Conservation (phyloP, 2,329 filamentous ascomycete species). For the Arthrobotrys sphaeroides region DNA sequence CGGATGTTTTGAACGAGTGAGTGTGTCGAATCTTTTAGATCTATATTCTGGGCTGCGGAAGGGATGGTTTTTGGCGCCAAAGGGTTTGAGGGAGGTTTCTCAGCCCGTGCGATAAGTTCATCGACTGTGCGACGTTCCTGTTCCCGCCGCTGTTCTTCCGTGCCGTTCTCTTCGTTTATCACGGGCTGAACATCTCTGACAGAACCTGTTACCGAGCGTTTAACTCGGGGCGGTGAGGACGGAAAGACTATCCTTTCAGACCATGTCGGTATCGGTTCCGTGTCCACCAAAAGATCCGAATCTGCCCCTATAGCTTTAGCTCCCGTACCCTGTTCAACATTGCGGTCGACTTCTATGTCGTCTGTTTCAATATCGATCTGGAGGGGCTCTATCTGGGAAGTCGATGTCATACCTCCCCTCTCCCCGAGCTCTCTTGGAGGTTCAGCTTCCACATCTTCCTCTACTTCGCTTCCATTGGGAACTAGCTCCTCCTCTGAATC, state of each 20-base stretch:
- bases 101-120: conserved; percentile 21
- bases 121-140: conserved; percentile 36
- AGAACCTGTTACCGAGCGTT: not conserved
- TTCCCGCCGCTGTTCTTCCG: conserved; percentile 28
- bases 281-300: conserved; percentile 59
- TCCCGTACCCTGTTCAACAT: conserved; percentile 62
- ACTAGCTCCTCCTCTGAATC: conserved; percentile 58
- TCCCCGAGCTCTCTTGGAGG: conserved; percentile 59
- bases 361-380: conserved; percentile 56
- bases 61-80: not conserved
- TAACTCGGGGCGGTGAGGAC: conserved; percentile 21
- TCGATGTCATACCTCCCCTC: conserved; percentile 55
- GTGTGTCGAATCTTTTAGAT: conserved; percentile 43
- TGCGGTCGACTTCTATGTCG: conserved; percentile 54
- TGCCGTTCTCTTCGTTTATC: conserved; percentile 28
- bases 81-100: not conserved
- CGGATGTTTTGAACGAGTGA: conserved; percentile 36
- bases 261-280: not conserved
- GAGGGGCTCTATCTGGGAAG: not conserved
- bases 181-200: not conserved
- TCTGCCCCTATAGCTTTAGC: conserved; percentile 63
- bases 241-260: conserved; percentile 11
- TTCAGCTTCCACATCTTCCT: conserved; percentile 17
- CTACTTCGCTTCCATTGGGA: not conserved
- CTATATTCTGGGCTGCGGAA: conserved; percentile 1